These are phyloP conservation scores for Hyaloscypha hepaticicola DNA, from an alignment of 495 filamentous ascomycete species.

Conservation along the genomic window DNA sequence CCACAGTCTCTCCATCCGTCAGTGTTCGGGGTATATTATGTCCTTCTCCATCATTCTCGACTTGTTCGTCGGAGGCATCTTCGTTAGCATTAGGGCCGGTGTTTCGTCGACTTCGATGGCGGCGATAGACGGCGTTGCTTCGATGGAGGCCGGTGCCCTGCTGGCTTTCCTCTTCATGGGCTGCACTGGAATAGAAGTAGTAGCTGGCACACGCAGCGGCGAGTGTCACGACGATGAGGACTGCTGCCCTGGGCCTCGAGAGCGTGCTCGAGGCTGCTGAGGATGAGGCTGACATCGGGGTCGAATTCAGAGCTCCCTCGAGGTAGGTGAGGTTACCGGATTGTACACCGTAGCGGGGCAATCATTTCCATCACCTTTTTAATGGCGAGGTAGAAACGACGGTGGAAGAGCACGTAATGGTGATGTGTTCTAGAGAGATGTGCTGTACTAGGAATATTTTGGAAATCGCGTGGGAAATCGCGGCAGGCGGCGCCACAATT, in stretches of 20 bases:
- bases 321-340: background rate
- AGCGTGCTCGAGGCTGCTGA: conserved; percentile 33
- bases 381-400: background rate
- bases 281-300: conserved; percentile 32
- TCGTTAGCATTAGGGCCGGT: conserved; percentile 26
- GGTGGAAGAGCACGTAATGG: background rate
- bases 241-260: conserved; percentile 21
- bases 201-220: conserved; percentile 21
- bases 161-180: conserved; percentile 9
- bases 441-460: background rate
- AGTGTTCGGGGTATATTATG: conserved; percentile 39
- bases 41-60: conserved; percentile 47
- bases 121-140: conserved; percentile 57
- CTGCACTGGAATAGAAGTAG: conserved; percentile 15
- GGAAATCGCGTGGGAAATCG: background rate
- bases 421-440: background rate
- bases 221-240: conserved; percentile 19
- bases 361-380: background rate
- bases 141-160: conserved; percentile 44
- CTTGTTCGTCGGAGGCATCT: conserved; percentile 32
- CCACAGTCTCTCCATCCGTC: conserved; percentile 54
- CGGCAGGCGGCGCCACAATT: background rate
- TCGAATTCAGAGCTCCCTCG: background rate
- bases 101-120: conserved; percentile 34
- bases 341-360: background rate